These are phyloP conservation scores for Solanum appendiculatum DNA, from an alignment of 257 asterid species.

Conservation along the genomic window DNA sequence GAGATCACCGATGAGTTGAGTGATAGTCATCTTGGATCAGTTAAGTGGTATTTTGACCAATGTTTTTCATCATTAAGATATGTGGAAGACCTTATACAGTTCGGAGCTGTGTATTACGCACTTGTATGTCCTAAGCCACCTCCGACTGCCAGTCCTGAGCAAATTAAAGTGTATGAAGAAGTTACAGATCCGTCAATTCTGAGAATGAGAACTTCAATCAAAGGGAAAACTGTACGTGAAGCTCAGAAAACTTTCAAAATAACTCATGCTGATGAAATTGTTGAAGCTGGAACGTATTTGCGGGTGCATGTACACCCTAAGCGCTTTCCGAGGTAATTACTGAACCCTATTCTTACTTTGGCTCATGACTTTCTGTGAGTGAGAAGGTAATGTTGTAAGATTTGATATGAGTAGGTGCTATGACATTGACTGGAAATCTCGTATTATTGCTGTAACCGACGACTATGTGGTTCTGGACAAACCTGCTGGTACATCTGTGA, in stretches of 20 bases:
- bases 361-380: neutral
- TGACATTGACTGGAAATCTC: constrained; percentile 87
- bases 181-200: constrained; percentile 66
- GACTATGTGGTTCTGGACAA: constrained; percentile 76
- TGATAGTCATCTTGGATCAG: neutral
- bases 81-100: constrained; percentile 89
- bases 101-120: constrained; percentile 89
- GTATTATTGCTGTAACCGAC: constrained; percentile 70
- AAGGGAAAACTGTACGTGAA: constrained; percentile 83
- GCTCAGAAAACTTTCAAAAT: constrained; percentile 84
- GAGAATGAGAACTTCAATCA: constrained; percentile 55
- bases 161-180: constrained; percentile 49
- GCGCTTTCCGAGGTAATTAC: constrained; percentile 79
- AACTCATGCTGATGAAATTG: constrained; percentile 46
- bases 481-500: constrained; percentile 97
- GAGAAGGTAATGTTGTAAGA: neutral
- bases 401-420: constrained; percentile 58
- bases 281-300: constrained; percentile 88
- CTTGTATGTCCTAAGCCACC: constrained; percentile 96
- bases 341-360: neutral
- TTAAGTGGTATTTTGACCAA: constrained; percentile 9
- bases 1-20: constrained; percentile 1
- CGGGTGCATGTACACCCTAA: constrained; percentile 95
- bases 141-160: constrained; percentile 65
- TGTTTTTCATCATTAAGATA: constrained; percentile 36